Base-by-base conservation (phyloP, 331 rosid genomes). In the Rosa hybrid region DNA sequence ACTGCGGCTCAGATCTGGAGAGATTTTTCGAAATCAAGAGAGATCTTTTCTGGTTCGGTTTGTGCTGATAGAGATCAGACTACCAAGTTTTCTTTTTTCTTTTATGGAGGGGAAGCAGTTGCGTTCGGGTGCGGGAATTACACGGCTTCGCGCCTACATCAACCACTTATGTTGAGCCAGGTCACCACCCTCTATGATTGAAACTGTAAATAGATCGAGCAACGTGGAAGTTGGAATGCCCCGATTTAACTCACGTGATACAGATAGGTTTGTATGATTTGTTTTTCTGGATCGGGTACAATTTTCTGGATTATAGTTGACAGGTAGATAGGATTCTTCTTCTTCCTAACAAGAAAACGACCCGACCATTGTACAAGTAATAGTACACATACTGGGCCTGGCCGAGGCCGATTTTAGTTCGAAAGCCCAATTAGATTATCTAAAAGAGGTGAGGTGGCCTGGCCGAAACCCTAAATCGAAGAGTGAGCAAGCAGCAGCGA, bases 1-100 rank as follows among this genome's bases (percentile, higher is more conserved):
- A 60, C 67, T 60, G 67, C 27, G 57, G 54, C 63, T n/a, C 63
- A 56, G 67, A 60, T 60, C 38, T 63, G 11, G 69, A 34, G 39
- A 34, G 39, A 57, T 57, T 21, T 57, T 17, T 50, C 1, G 12
- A 20, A 20, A 20, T 53, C 27, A 8, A 25, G 41, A 27, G 3
- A 25, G 68, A 63, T 63, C 2, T 25, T 63, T 63, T 63, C 41
- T 63, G 30, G 25, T 57, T 21, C 12, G 64, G 5, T 57, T 20
- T 54, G 62, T 20, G 38, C 8, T 10, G 39, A 9, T 6, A 21
- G 17, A 23, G 68, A 23, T 62, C 68, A 12, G 17, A 25, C 9
- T 1, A 41, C 44, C 18, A 51, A 51, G n/a, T 51, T 20, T 53
- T 16, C 59, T 51, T 17, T 51, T 17, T 11, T 27, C 2, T 62